phyloP scores from a whole-genome alignment of 2,329 filamentous ascomycete species.

The Erysiphe pulchra region DNA sequence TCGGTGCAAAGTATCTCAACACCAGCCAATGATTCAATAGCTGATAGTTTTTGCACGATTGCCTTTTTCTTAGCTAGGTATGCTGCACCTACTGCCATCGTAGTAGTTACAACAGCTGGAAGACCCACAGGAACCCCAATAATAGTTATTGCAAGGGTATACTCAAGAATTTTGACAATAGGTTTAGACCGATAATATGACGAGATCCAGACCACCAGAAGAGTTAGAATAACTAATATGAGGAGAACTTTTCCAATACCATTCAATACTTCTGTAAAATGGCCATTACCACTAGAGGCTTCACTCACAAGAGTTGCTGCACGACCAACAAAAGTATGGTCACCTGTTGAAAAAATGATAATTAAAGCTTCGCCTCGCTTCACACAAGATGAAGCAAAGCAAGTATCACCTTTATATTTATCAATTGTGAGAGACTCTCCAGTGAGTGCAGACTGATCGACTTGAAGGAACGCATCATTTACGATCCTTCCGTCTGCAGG shows the following conservation, averaged over 20 bases:
- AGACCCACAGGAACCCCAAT: constrained; percentile 61
- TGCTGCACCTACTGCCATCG: constrained; percentile 49
- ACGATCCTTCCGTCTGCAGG: constrained; percentile 23
- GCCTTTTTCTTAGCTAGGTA: constrained; percentile 57
- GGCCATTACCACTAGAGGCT: constrained; percentile 46
- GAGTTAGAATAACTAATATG: constrained; percentile 55
- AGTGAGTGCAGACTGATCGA: constrained; percentile 59
- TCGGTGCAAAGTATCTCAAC: constrained; percentile 60
- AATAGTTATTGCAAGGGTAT: constrained; percentile 45
- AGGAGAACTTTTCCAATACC: constrained; percentile 49
- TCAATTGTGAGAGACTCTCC: constrained; percentile 58
- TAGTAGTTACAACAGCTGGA: constrained; percentile 54
- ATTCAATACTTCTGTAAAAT: constrained; percentile 70
- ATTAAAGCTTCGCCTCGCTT: constrained; percentile 57
- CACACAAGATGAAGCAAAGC: constrained; percentile 61
- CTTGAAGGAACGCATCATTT: constrained; percentile 43
- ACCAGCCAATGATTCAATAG: constrained; percentile 52
- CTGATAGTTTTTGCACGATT: constrained; percentile 57
- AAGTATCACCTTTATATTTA: constrained; percentile 51
- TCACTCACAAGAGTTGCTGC: constrained; percentile 50
- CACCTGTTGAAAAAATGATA: constrained; percentile 39
- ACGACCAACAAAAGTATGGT: constrained; percentile 51
- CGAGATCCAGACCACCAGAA: constrained; percentile 50
- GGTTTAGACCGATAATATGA: constrained; percentile 49
- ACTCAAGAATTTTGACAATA: constrained; percentile 42